phyloP scores from a whole-genome alignment of 495 filamentous ascomycete species.

The Penicillium odoratum region DNA sequence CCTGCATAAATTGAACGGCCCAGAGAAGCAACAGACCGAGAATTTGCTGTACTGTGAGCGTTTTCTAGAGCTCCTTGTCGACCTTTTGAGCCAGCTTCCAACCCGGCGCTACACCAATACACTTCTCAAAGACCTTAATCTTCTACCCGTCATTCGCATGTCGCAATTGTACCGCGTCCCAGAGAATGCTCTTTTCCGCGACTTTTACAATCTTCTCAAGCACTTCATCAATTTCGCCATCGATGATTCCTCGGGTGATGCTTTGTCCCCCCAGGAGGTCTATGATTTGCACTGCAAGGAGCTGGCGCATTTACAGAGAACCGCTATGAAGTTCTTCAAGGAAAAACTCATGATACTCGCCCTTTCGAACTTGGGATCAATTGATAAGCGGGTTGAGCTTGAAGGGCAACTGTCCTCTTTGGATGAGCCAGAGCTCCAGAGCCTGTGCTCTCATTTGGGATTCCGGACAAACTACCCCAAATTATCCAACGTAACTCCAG shows the following conservation, averaged over 20 bases:
- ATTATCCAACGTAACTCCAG: slow-evolving; percentile 57
- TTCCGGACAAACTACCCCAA: slow-evolving; percentile 79
- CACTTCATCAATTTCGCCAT: slow-evolving; percentile 89
- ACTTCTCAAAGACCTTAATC: slow-evolving; percentile 84
- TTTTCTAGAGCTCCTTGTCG: slow-evolving; percentile 86
- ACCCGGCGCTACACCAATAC: slow-evolving; percentile 93
- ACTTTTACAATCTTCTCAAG: slow-evolving; percentile 72
- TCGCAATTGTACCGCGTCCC: slow-evolving; percentile 75
- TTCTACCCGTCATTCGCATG: slow-evolving; percentile 77
- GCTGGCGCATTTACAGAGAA: slow-evolving; percentile 78
- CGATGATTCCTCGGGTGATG: slow-evolving; percentile 83
- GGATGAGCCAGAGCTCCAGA: slow-evolving; percentile 67
- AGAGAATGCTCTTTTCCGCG: slow-evolving; percentile 76
- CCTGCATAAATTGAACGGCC: slow-evolving; percentile 66
- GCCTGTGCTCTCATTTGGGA: slow-evolving; percentile 69
- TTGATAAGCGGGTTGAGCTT: slow-evolving; percentile 76
- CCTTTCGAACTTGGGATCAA: slow-evolving; percentile 86
- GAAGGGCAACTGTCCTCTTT: slow-evolving; percentile 73
- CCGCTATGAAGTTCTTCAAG: slow-evolving; percentile 80
- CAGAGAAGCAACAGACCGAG: slow-evolving; percentile 51
- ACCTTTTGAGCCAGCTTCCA: slow-evolving; percentile 90
- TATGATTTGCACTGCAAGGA: slow-evolving; percentile 75
- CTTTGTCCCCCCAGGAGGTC: slow-evolving; percentile 68
- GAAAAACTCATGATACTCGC: slow-evolving; percentile 88
- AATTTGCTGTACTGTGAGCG: slow-evolving; percentile 85